Percentiles rank a stretch among this genome's conserved stretches.
These are phyloP conservation scores for Fusarium sp. DNA, from an alignment of 2,329 filamentous ascomycete species.

Conservation along the genomic window DNA sequence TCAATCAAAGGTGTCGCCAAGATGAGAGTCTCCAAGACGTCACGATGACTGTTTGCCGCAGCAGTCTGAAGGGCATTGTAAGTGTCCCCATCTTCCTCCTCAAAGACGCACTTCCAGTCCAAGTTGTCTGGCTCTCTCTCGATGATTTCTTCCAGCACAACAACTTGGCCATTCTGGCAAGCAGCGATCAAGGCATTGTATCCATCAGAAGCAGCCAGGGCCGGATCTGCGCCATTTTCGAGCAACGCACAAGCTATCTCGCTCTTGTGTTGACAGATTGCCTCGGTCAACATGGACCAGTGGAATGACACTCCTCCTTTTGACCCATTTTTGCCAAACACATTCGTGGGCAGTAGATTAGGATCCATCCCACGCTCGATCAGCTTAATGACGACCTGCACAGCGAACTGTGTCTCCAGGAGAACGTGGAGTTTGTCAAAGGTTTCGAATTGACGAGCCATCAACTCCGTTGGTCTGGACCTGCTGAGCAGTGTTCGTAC, in stretches of 20 bases:
- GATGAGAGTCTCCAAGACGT: conserved; percentile 29
- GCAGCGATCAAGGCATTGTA: conserved; percentile 32
- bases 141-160: conserved; percentile 30
- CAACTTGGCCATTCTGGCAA: conserved; percentile 22
- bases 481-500: conserved; percentile 20
- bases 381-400: conserved; percentile 15
- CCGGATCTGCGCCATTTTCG: conserved; percentile 32
- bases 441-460: conserved; percentile 25
- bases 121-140: conserved; percentile 23
- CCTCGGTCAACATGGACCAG: conserved; percentile 27
- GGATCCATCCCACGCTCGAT: conserved; percentile 33
- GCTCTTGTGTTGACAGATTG: conserved; percentile 13
- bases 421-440: conserved; percentile 20
- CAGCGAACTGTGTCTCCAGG: background rate
- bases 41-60: conserved; percentile 24
- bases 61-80: conserved; percentile 43
- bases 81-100: conserved; percentile 12
- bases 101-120: conserved; percentile 25
- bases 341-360: conserved; percentile 12
- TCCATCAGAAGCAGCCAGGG: conserved; percentile 16
- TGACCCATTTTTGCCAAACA: background rate
- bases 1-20: conserved; percentile 22
- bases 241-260: conserved; percentile 29
- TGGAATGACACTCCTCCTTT: background rate
- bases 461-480: conserved; percentile 18